These are phyloP conservation scores for Knoxia roxburghii DNA, from an alignment of 257 asterid species.

Conservation along the genomic window DNA sequence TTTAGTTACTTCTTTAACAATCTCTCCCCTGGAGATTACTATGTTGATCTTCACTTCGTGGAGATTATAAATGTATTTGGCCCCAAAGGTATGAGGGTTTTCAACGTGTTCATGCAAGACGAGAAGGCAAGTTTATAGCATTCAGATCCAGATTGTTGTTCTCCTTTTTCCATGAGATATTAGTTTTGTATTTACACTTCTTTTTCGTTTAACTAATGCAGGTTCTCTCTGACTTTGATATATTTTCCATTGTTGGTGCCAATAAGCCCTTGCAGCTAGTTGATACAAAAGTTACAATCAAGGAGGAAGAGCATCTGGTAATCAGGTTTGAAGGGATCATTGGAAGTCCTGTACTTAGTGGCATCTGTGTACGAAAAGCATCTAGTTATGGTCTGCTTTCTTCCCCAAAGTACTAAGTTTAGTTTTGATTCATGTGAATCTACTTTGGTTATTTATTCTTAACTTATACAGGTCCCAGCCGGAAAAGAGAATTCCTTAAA, in stretches of 20 bases:
- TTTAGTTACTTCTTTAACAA: conserved; percentile 56
- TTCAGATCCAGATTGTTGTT: neutral
- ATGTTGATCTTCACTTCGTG: conserved; percentile 77
- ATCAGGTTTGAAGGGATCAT: conserved; percentile 70
- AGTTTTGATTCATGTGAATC: conserved; percentile 1
- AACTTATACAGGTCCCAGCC: conserved; percentile 39
- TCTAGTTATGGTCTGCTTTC: conserved; percentile 41
- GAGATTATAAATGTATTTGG: conserved; percentile 79
- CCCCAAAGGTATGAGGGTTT: conserved; percentile 92
- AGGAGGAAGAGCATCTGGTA: conserved; percentile 54
- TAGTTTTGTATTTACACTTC: neutral
- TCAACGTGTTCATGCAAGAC: conserved; percentile 75
- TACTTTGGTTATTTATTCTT: conserved; percentile 13
- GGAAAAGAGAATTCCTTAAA: conserved; percentile 34
- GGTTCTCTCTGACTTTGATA: conserved; percentile 83
- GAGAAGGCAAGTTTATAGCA: conserved; percentile 60
- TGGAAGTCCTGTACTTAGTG: conserved; percentile 90
- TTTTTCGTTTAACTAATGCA: conserved; percentile 26
- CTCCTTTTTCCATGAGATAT: neutral
- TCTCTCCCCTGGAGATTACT: conserved; percentile 66
- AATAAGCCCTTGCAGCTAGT: conserved; percentile 82
- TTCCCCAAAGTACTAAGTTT: neutral
- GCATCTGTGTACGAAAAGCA: conserved; percentile 70
- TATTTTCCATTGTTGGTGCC: conserved; percentile 86
- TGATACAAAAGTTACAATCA: conserved; percentile 57